Evolutionary conservation across 225 moss, liverwort and hornwort genomes (phyloP).

Genomic region (Straminergon stramineum): DNA sequence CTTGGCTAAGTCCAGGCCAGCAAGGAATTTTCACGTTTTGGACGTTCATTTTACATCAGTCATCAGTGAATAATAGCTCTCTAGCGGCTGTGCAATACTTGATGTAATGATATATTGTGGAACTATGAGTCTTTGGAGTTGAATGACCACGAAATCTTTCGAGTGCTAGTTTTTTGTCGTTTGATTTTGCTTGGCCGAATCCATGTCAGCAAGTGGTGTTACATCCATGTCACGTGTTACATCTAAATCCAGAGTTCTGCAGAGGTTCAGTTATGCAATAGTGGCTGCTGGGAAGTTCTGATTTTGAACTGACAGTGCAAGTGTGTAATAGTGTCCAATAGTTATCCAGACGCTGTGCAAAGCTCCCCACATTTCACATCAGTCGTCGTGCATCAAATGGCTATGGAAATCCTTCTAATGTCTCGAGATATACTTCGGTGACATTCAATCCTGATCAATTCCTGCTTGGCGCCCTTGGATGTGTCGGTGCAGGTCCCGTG

Average conservation of each 20-base stretch:
- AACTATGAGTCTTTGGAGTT: neutral
- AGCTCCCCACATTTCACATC: neutral
- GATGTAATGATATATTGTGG: neutral
- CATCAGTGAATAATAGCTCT: neutral
- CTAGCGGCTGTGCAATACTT: neutral
- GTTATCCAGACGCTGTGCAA: neutral
- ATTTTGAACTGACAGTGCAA: neutral
- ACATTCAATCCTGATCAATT: neutral
- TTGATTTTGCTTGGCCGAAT: neutral
- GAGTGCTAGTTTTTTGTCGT: neutral
- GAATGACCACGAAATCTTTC: neutral
- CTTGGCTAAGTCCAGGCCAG: neutral
- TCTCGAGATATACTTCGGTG: neutral
- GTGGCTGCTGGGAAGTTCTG: neutral
- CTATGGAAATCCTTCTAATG: neutral
- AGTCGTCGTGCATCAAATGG: no score
- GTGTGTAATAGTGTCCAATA: no score
- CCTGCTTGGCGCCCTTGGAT: neutral
- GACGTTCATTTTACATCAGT: neutral
- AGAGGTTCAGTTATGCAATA: neutral
- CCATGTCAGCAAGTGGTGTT: neutral
- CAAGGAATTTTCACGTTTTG: neutral
- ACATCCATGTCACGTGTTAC: neutral
- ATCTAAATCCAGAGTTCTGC: neutral
- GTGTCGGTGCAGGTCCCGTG: slow-evolving; percentile 34